Evolutionary conservation across 1,284 basidiomycete species (phyloP).

Genomic region (Golubevia pallescens): DNA sequence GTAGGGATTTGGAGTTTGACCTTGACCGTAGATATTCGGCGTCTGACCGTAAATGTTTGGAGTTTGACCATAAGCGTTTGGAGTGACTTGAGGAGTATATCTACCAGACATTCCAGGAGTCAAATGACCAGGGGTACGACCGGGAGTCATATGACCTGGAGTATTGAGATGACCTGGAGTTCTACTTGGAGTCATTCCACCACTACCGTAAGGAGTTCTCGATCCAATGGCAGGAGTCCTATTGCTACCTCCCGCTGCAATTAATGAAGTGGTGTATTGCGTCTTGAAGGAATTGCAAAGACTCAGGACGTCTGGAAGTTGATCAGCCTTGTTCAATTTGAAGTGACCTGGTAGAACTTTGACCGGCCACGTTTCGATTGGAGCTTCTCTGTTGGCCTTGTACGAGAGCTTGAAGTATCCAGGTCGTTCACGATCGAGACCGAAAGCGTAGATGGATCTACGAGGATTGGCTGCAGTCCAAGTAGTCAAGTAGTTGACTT

Average conservation of each 20-base stretch:
- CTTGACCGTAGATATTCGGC: not conserved
- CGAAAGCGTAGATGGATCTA: conserved; percentile 94
- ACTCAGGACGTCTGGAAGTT: conserved; percentile 52
- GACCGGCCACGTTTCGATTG: conserved; percentile 63
- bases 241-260: conserved; percentile 36
- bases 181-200: conserved; percentile 12
- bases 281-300: conserved; percentile 63
- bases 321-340: conserved; percentile 54
- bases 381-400: conserved; percentile 75
- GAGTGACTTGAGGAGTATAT: not conserved
- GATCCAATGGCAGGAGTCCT: conserved; percentile 35
- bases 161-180: not conserved
- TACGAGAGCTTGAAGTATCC: conserved; percentile 94
- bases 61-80: not conserved
- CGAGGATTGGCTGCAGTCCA: conserved; percentile 77
- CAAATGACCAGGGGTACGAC: not conserved
- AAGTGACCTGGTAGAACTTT: conserved; percentile 58
- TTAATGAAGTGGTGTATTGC: conserved; percentile 55
- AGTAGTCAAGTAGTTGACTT: conserved; percentile 49
- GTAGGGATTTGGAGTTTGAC: conserved; percentile 1
- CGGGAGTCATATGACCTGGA: conserved; percentile 7
- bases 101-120: not conserved
- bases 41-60: conserved; percentile 8
- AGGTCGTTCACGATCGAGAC: conserved; percentile 84
- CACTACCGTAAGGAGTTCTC: conserved; percentile 28